Evolutionary conservation across 164 flowering plant genomes (phyloP), one percentile per base, ranked within the genome.

Genomic region (Chimonanthus praecox): DNA sequence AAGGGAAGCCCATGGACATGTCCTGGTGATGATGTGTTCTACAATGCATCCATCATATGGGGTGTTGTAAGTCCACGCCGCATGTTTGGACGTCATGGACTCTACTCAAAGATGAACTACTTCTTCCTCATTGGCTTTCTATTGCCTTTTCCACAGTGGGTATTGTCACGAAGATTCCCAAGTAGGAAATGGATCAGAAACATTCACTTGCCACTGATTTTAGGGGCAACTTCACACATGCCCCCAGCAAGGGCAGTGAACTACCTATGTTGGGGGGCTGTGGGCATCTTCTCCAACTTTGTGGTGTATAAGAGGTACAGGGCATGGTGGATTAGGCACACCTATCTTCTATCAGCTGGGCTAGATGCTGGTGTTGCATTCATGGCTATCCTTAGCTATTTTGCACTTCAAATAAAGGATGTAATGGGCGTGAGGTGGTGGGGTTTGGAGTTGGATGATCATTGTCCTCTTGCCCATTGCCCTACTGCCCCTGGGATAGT

Each of bases 281-380:
- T 84, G 1, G 97, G 90, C 2, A 47, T 86, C 0, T 80, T 81
- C 80, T 91, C 87, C 82, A 87, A 88, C 78, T 58, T 83, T 5
- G 81, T 75, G 48, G 68, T 92, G 2, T 89, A 79, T 68, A 80
- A 77, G 44, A 84, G 63, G 81, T 71, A 74, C 77, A 86, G 81
- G 81, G 72, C 58, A 0, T 91, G 97, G 97, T 91, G 97, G 97
- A 90, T 89, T 2, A 82, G 87, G 65, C 83, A 91, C 67, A 89
- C 74, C 72, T 92, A 90, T 45, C 76, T 90, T 15, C 50, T 92
- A 20, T 82, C 94, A 0, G 92, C 90, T 48, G 97, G 84, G 7
- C 44, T 92, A 43, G 92, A 87, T 73, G 90, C 89, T 8, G 97
- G 97, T 1, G 72, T 85, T 61, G 97, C 96, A 1, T 86, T 90